Conservation (phyloP, 2,329 filamentous ascomycete genomes). For the Emmonsia crescens region DNA sequence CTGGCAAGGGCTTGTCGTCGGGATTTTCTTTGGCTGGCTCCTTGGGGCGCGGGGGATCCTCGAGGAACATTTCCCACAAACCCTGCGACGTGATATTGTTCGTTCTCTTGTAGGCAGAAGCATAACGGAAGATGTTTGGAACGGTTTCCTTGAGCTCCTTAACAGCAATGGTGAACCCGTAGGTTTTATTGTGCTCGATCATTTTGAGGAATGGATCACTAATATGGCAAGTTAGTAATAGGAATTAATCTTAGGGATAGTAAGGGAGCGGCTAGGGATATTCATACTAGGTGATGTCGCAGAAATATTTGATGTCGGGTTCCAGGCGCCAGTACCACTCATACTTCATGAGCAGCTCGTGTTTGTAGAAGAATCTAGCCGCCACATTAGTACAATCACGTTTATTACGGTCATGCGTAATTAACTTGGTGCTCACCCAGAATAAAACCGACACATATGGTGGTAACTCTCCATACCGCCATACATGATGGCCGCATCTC, state of each 20-base stretch:
- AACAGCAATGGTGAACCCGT: conserved; percentile 96
- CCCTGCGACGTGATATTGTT: conserved; percentile 87
- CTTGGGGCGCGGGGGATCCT: conserved; percentile 50
- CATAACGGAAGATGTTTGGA: conserved; percentile 96
- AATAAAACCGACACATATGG: conserved; percentile 99
- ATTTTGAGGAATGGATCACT: conserved; percentile 94
- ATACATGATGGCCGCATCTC: conserved; percentile 97
- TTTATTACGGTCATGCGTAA: neutral
- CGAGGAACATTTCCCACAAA: conserved; percentile 97
- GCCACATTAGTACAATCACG: conserved; percentile 7
- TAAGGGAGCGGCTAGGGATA: conserved; percentile 10
- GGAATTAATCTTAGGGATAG: neutral
- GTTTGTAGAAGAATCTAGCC: conserved; percentile 88
- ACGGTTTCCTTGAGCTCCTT: conserved; percentile 97
- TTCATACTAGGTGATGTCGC: conserved; percentile 91
- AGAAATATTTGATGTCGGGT: conserved; percentile 99
- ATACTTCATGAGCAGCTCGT: conserved; percentile 87
- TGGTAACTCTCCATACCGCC: conserved; percentile 98
- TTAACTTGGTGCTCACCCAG: conserved; percentile 54
- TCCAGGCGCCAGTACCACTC: conserved; percentile 99
- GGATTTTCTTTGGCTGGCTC: conserved; percentile 36
- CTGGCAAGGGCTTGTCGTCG: conserved; percentile 59
- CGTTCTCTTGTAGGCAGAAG: conserved; percentile 90
- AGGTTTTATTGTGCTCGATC: conserved; percentile 91
- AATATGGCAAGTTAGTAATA: conserved; percentile 21